Percentiles rank a stretch among this genome's conserved stretches.
phyloP scores from a whole-genome alignment of 2,329 filamentous ascomycete genomes.

The Gremmenia infestans region DNA sequence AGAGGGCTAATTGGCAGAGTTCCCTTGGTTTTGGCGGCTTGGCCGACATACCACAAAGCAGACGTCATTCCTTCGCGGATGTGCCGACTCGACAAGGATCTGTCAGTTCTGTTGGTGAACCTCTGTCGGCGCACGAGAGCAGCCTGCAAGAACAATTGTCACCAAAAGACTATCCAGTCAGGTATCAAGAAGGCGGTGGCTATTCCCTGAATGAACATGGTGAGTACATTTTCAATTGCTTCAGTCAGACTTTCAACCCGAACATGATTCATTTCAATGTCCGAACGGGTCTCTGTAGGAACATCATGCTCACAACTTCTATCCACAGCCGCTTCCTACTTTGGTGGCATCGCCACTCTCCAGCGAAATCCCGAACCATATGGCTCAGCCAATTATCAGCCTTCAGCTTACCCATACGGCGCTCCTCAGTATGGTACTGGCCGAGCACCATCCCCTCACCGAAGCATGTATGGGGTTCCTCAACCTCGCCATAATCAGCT shows the following conservation, averaged over 20 bases:
- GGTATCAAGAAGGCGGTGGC: conserved; percentile 27
- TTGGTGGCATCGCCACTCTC: conserved; percentile 25
- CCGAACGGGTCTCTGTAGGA: conserved; percentile 9
- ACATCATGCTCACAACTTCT: conserved; percentile 18
- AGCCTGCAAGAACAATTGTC: conserved; percentile 26
- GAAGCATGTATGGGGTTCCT: conserved; percentile 55
- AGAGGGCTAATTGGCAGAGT: conserved; percentile 67
- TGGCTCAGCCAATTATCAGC: conserved; percentile 19
- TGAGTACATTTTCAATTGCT: conserved; percentile 22
- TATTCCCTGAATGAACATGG: conserved; percentile 32
- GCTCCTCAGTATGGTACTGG: conserved; percentile 23
- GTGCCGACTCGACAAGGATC: conserved; percentile 60
- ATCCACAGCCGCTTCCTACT: conserved; percentile 29
- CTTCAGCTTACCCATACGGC: conserved; percentile 21
- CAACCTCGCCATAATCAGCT: conserved; percentile 63
- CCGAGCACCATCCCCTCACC: conserved; percentile 56
- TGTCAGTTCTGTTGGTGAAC: conserved; percentile 55
- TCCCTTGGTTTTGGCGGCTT: conserved; percentile 60
- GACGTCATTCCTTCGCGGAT: conserved; percentile 75
- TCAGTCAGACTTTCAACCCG: conserved; percentile 12
- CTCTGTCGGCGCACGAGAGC: conserved; percentile 35
- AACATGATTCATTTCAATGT: conserved; percentile 12
- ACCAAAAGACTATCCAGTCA: conserved; percentile 25
- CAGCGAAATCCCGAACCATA: conserved; percentile 21
- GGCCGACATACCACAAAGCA: conserved; percentile 63